These are phyloP conservation scores for Hymenoscyphus fructigenus DNA, from an alignment of 2,329 filamentous ascomycete species.

Conservation along the genomic window DNA sequence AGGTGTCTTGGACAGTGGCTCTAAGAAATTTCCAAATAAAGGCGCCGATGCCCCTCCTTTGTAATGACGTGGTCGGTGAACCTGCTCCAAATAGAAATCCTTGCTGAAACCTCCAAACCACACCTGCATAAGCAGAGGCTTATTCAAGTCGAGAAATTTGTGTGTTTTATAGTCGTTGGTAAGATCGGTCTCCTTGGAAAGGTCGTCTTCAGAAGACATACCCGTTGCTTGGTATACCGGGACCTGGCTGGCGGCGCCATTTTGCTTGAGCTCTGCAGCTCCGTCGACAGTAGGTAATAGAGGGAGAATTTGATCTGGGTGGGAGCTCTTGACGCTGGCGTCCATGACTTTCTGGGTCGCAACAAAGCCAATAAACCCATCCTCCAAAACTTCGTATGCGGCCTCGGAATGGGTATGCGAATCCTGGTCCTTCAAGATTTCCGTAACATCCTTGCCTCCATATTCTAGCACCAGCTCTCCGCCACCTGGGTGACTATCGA, in stretches of 20 bases:
- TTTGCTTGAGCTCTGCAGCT: slow-evolving; percentile 45
- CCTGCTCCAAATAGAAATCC: slow-evolving; percentile 94
- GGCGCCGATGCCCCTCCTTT: slow-evolving; percentile 89
- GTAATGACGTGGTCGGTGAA: slow-evolving; percentile 94
- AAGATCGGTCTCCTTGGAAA: slow-evolving; percentile 81
- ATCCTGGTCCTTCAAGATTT: slow-evolving; percentile 76
- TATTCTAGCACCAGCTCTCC: slow-evolving; percentile 86
- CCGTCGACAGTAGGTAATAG: slow-evolving; percentile 50
- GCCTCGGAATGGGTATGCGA: slow-evolving; percentile 88
- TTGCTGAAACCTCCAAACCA: slow-evolving; percentile 88
- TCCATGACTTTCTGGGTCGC: slow-evolving; percentile 49
- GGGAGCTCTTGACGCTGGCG: slow-evolving; percentile 39
- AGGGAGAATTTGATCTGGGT: slow-evolving; percentile 47
- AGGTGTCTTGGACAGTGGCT: slow-evolving; percentile 90
- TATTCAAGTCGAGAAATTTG: slow-evolving; percentile 89
- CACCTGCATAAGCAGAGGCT: slow-evolving; percentile 82
- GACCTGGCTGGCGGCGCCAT: slow-evolving; percentile 34
- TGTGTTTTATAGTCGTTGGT: slow-evolving; percentile 77
- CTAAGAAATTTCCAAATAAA: slow-evolving; percentile 96
- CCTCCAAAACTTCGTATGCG: slow-evolving; percentile 94
- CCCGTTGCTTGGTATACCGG: slow-evolving; percentile 66
- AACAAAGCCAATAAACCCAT: slow-evolving; percentile 81
- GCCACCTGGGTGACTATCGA: slow-evolving; percentile 88
- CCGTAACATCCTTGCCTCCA: slow-evolving; percentile 79
- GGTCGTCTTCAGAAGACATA: slow-evolving; percentile 84